phyloP scores from a whole-genome alignment of 73 alveolate genomes.

The Paramecium primaurelia region DNA sequence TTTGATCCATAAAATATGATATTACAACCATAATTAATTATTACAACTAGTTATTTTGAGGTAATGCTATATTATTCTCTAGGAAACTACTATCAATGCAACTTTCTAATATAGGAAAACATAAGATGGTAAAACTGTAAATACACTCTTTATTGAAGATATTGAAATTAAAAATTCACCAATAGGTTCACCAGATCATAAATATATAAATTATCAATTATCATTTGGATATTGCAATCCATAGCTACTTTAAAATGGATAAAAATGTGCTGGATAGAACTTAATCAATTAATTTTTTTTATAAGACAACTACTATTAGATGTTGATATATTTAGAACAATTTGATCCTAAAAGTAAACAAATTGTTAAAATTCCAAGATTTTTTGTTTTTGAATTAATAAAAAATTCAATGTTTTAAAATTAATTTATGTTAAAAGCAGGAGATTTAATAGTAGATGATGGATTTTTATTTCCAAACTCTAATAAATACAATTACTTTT shows the following conservation, averaged over 20 bases:
- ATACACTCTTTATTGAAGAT: background rate
- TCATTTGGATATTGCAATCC: background rate
- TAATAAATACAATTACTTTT: no score
- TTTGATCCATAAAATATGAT: constrained; percentile 16
- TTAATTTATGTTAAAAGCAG: no score
- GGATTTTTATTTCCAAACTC: no score
- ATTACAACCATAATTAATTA: background rate
- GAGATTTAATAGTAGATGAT: no score
- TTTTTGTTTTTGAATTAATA: no score
- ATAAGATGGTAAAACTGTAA: background rate
- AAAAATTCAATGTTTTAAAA: no score
- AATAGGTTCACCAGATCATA: background rate
- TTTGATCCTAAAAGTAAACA: background rate
- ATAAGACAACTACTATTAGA: background rate
- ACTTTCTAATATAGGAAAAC: background rate
- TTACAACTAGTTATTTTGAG: background rate
- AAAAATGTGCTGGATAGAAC: background rate
- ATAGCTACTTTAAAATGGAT: background rate
- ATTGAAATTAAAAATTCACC: background rate
- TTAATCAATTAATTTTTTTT: background rate
- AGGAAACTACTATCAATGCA: background rate
- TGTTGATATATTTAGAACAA: background rate
- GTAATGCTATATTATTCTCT: background rate
- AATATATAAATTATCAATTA: background rate
- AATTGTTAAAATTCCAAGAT: no score